Percentiles rank a stretch among this genome's conserved stretches.
These are phyloP conservation scores for Hansenula sp. DNA, from an alignment of 1,139 yeast genomes.

Conservation along the genomic window DNA sequence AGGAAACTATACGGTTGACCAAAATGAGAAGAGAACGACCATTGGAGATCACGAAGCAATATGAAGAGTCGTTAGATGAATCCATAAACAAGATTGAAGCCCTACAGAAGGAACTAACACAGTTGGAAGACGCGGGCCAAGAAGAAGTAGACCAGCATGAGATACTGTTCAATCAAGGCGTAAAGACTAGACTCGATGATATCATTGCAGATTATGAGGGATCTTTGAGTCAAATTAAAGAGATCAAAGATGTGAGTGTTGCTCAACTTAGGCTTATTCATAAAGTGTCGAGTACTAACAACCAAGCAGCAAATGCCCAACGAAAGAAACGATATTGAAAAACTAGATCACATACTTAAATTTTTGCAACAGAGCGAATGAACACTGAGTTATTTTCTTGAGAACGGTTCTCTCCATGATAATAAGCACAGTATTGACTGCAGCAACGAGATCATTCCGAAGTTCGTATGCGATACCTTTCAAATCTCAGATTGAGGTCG, in stretches of 20 bases:
- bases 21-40: slow-evolving; percentile 54
- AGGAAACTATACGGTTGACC: slow-evolving; percentile 50
- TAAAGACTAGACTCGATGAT: slow-evolving; percentile 8
- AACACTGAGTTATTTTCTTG: background rate
- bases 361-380: slow-evolving; percentile 13
- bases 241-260: slow-evolving; percentile 20
- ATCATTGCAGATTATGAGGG: slow-evolving; percentile 15
- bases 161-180: slow-evolving; percentile 9
- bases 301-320: slow-evolving; percentile 13
- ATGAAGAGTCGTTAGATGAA: slow-evolving; percentile 22
- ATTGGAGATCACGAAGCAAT: slow-evolving; percentile 23
- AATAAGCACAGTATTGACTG: too few species aligned
- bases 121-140: slow-evolving; percentile 12
- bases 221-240: slow-evolving; percentile 16
- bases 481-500: too few species aligned
- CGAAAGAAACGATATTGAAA: slow-evolving; percentile 16
- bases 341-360: slow-evolving; percentile 18
- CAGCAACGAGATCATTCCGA: too few species aligned
- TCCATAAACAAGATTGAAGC: background rate
- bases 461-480: too few species aligned
- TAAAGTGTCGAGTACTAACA: background rate
- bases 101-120: background rate
- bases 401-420: too few species aligned
- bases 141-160: slow-evolving; percentile 12
- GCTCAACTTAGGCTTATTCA: too few species aligned